Evolutionary conservation across 257 asterid genomes (phyloP).

Genomic region (Linderniella brevidens): DNA sequence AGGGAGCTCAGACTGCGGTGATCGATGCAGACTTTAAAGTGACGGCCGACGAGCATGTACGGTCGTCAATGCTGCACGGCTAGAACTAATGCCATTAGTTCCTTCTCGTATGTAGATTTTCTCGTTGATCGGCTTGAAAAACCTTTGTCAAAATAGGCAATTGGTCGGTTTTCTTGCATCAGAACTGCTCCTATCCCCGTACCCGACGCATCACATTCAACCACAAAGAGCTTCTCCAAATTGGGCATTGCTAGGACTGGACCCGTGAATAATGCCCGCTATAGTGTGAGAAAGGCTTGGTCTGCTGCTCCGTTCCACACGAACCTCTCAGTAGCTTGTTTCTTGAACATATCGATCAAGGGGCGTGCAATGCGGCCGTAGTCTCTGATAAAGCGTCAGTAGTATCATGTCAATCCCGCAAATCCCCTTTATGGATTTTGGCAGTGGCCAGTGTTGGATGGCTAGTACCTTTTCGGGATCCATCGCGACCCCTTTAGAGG

Average conservation of each 20-base stretch:
- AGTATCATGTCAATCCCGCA: neutral
- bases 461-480: neutral
- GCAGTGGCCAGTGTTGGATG: neutral
- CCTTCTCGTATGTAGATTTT: conserved; percentile 4
- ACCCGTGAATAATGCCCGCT: neutral
- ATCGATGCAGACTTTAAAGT: neutral
- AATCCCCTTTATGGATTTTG: neutral
- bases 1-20: neutral
- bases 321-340: neutral
- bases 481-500: neutral
- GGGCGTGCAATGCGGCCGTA: neutral
- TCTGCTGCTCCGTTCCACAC: neutral
- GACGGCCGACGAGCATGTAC: neutral
- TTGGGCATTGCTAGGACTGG: neutral
- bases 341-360: neutral
- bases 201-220: no score
- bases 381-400: neutral
- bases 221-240: neutral
- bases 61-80: conserved; percentile 6
- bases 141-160: neutral
- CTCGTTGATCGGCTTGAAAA: neutral
- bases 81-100: neutral
- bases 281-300: neutral
- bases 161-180: neutral
- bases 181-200: no score